A percentile compares a stretch with the other conserved stretches of the same genome.
Conservation (phyloP, 805 yeast species). For the Saccharomyces mikatae region DNA sequence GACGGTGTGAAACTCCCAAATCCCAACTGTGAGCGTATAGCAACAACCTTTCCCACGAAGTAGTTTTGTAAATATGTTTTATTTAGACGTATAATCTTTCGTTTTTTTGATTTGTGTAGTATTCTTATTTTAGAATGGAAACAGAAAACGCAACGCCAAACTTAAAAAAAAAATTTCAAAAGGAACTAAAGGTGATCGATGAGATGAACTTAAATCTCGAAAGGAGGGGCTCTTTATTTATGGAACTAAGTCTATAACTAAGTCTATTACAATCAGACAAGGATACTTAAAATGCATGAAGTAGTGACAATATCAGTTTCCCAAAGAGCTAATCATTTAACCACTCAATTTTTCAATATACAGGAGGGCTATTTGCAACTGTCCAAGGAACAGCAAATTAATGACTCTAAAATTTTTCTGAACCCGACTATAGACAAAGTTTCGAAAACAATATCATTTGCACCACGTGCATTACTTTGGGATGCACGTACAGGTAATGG, state of each 20-base stretch:
- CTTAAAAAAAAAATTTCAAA: neutral
- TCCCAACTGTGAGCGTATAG: conserved; percentile 11
- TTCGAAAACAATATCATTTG: conserved; percentile 46
- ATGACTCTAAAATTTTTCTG: conserved; percentile 42
- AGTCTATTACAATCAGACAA: neutral
- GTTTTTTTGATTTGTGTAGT: neutral
- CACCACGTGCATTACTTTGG: conserved; percentile 80
- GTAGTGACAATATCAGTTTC: conserved; percentile 66
- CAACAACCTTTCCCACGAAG: conserved; percentile 7
- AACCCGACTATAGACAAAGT: conserved; percentile 33
- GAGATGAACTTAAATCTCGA: neutral
- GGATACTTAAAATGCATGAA: conserved; percentile 50
- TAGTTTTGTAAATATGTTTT: neutral
- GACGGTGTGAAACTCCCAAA: conserved; percentile 9
- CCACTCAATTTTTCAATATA: conserved; percentile 71
- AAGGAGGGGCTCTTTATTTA: neutral
- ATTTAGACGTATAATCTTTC: neutral
- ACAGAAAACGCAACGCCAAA: neutral
- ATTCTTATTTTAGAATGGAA: neutral
- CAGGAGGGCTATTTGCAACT: conserved; percentile 61
- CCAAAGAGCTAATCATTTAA: conserved; percentile 64
- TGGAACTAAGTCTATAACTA: no score
- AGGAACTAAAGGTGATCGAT: neutral
- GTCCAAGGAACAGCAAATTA: conserved; percentile 12
- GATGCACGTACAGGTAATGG: conserved; percentile 77